Evolutionary conservation across 495 filamentous ascomycete species (phyloP), one percentile per base, ranked within the genome.

Genomic region (Aspergillus steynii): DNA sequence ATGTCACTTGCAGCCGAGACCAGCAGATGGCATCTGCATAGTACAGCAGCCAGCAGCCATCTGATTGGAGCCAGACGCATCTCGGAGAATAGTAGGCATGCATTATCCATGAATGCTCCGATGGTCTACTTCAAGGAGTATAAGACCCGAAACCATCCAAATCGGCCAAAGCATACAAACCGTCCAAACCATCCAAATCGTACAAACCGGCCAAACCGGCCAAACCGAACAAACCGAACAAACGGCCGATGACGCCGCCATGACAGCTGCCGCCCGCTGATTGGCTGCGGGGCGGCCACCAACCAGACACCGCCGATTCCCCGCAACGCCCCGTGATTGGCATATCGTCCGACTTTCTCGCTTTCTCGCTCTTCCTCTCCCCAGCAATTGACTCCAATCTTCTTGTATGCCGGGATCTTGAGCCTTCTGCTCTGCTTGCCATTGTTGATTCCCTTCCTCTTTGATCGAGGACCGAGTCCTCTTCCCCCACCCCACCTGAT

Each of bases 271-370:
- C 31, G 29, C 29, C 20, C 56, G 57, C 29, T 74, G 67, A 74
- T 76, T 77, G 72, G 72, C 59, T 52, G 52, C 20, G 46, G 15
- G 47, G n/a, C 58, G 45, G 9, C 61, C 56, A 29, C 66, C 63
- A 63, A 68, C 58, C 65, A 62, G 53, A 53, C 62, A 62, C 62
- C 54, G 53, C 54, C 58, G 60, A 65, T 61, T 65, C 60, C 60
- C 55, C 60, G 64, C 61, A 68, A 65, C 62, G 66, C 68, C 71
- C 63, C 66, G 68, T 65, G 60, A 67, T 68, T 69, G 68, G 66
- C 65, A 68, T 42, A 42, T 68, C 58, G 37, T 49, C 37, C 53
- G 34, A 28, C 27, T 12, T 28, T 45, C 9, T 32, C 20, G 20
- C 20, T 20, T 29, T 57, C 55, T 47, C 25, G 48, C 28, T 32